Base-by-base conservation (phyloP, 2,329 filamentous ascomycete species). In the Myrmaecium sp. region DNA sequence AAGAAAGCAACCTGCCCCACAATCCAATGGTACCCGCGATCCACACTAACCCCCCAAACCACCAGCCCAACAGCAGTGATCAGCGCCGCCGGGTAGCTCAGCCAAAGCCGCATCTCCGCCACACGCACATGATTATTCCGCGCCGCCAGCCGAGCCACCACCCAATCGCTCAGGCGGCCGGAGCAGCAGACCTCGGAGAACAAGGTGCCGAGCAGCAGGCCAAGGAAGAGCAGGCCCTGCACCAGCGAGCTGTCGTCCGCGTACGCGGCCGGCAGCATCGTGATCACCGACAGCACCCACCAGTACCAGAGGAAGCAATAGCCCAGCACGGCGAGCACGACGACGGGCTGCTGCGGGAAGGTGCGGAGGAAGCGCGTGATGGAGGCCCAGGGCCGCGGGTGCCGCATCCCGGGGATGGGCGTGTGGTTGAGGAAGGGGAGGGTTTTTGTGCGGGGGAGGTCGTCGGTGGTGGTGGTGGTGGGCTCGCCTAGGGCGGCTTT, bases 291-390 rank as follows among this genome's bases (percentile, higher is more conserved):
- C 7, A 66, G 33, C 4, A 66, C 49, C 63, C 64, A 69, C 62
- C 63, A 69, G 38, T 69, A 69, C 57, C 62, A 66, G 3, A 51
- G 40, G 33, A 65, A 68, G 34, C 54, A 60, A 42, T 64, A 70
- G 6, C 54, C 51, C 6, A 60, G 32, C 4, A 67, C 50, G 3
- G 56, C 42, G 6, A 67, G 43, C 0, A 52, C 46, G 1, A 69
- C 52, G 4, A 52, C 53, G 3, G 52, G 48, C 34, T 56, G 60
- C 29, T 50, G 52, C n/a, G n/a, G n/a, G 37, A 60, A 67, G 3
- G 57, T 58, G 30, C 55, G 49, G 20, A 52, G 25, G 35, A 67
- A 66, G 4, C 60, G 52, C 10, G 54, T 32, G 4, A 58, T 26
- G 0, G 60, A 52, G 27, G 58, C 57, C 46, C 53, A 66, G 1